Evolutionary conservation across 257 asterid species (phyloP), one percentile per base, ranked within the genome.

Genomic region (Anisodus tanguticus): DNA sequence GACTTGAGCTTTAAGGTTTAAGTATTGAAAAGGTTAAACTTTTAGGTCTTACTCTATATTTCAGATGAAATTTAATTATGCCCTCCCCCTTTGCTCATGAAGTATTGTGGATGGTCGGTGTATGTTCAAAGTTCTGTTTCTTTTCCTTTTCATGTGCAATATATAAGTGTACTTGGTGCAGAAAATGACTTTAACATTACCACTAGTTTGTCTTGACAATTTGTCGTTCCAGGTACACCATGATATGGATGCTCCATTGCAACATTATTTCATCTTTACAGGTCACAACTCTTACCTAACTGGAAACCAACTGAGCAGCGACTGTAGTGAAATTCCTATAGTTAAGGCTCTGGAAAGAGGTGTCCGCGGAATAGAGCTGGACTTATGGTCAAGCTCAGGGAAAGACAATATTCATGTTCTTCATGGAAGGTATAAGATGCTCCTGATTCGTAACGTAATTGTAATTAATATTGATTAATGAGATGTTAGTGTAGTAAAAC

Each of bases 171-270:
- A 1, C 5, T 5, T 64, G 3, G 66, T n/a, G 26, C 64, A 17
- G 64, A 58, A 16, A 17, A 17, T 17, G 64, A 58, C 26, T 58
- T 58, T 17, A 6, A 63, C 8, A 63, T 26, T 22, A 63, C 17
- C 17, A 26, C 26, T 63, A 55, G 66, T 84, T 84, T 83, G 82
- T 47, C 3, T 78, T 84, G 88, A 85, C 81, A 79, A 74, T 79
- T 87, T 84, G 64, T 86, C 69, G 66, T 89, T 86, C 86, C 98
- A 95, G 99, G 98, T 92, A 87, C 97, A 92, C 87, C 98, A 96
- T 89, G 99, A 96, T 83, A 96, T 96, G 99, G 90, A 92, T 17
- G 97, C 98, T 90, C 99, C 98, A 83, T 88, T 96, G 98, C 98
- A 92, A 83, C 95, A 96, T 87, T 94, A 96, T 87, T 94, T 91